Conservation (phyloP, 768 basidiomycete species). For the Psilocybe cyanescens region DNA sequence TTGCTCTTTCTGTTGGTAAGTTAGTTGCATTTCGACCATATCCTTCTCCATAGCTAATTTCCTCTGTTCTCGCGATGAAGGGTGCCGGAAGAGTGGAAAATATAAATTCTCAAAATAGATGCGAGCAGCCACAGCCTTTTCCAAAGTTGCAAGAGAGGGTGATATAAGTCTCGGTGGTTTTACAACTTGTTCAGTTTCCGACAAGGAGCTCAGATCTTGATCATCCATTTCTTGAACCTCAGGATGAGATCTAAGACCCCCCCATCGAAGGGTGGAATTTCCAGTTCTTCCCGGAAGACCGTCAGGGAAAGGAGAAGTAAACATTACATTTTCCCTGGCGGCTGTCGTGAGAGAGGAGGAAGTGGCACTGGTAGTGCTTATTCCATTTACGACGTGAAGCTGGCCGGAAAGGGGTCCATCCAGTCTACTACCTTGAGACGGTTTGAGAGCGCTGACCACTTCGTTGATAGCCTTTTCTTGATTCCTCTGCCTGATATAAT, state of each 20-base stretch:
- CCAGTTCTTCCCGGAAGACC: constrained; percentile 59
- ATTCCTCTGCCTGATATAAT: constrained; percentile 65
- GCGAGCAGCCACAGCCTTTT: constrained; percentile 89
- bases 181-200: constrained; percentile 32
- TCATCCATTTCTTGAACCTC: constrained; percentile 67
- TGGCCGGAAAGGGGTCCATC: constrained; percentile 51
- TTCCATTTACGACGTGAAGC: constrained; percentile 81
- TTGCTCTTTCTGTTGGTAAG: constrained; percentile 69
- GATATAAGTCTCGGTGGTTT: constrained; percentile 60
- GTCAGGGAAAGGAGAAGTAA: constrained; percentile 47
- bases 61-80: constrained; percentile 85
- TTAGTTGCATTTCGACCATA: constrained; percentile 74
- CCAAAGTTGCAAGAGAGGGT: constrained; percentile 89
- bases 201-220: constrained; percentile 33
- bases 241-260: constrained; percentile 64
- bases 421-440: constrained; percentile 46
- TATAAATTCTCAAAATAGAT: constrained; percentile 95
- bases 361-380: constrained; percentile 54
- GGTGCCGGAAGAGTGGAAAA: constrained; percentile 83
- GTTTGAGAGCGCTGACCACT: constrained; percentile 72
- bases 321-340: constrained; percentile 67
- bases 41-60: constrained; percentile 89
- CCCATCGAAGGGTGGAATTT: constrained; percentile 65
- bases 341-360: constrained; percentile 79
- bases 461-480: constrained; percentile 78